Evolutionary conservation across 495 filamentous ascomycete genomes (phyloP).

Genomic region (Neurospora sp.): DNA sequence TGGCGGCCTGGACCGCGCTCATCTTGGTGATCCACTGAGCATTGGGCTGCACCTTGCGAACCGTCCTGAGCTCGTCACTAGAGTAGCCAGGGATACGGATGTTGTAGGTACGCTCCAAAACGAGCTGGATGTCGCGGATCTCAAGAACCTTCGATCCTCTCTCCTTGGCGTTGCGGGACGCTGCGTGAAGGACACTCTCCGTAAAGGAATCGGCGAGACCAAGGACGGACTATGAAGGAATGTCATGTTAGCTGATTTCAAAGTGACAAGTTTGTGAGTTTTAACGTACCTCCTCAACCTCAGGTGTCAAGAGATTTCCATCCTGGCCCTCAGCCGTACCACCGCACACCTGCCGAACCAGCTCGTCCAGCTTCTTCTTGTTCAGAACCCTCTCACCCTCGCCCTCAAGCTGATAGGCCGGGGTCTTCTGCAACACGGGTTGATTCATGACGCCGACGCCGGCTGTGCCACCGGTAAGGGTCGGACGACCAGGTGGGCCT

Average conservation of each 20-base stretch:
- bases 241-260: background rate
- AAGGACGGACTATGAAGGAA: conserved; percentile 51
- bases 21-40: conserved; percentile 89
- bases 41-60: conserved; percentile 82
- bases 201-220: conserved; percentile 90
- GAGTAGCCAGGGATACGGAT: conserved; percentile 94
- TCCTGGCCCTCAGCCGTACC: conserved; percentile 59
- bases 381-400: conserved; percentile 82
- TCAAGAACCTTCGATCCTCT: conserved; percentile 82
- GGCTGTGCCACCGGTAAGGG: conserved; percentile 61
- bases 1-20: conserved; percentile 88
- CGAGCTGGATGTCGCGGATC: conserved; percentile 86
- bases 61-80: conserved; percentile 85
- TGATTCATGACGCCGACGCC: conserved; percentile 69
- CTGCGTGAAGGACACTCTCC: conserved; percentile 74
- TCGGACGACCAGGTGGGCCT: conserved; percentile 51
- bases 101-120: conserved; percentile 95
- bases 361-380: conserved; percentile 93
- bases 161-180: conserved; percentile 87
- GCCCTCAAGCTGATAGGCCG: conserved; percentile 73
- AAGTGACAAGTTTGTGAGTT: background rate
- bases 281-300: conserved; percentile 80
- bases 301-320: conserved; percentile 63
- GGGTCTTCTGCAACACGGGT: conserved; percentile 72
- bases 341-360: conserved; percentile 87